phyloP scores from a whole-genome alignment of 495 filamentous ascomycete species.

The Trypethelium eluteriae region DNA sequence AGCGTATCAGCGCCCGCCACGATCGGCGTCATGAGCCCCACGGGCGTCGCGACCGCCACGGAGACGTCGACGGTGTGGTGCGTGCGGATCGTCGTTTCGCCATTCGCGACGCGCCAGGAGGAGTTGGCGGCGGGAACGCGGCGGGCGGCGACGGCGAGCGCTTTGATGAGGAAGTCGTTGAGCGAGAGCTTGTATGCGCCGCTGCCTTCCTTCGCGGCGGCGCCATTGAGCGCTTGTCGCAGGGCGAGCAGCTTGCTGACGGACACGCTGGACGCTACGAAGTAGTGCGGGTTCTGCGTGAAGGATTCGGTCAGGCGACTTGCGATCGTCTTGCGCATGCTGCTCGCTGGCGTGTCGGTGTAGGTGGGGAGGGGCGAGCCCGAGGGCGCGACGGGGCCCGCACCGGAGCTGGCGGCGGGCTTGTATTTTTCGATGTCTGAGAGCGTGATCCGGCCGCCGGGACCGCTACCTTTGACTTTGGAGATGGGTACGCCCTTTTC shows the following conservation, averaged over 20 bases:
- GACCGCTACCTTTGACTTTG: conserved; percentile 78
- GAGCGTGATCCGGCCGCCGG: conserved; percentile 81
- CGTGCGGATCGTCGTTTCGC: conserved; percentile 70
- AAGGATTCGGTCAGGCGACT: conserved; percentile 79
- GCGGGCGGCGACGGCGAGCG: conserved; percentile 74
- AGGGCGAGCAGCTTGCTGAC: conserved; percentile 93
- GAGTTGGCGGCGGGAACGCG: conserved; percentile 96
- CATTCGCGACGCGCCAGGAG: conserved; percentile 68
- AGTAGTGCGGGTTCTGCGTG: conserved; percentile 95
- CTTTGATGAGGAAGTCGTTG: conserved; percentile 99
- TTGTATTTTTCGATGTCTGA: conserved; percentile 84
- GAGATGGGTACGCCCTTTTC: conserved; percentile 78
- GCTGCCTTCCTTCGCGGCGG: conserved; percentile 49
- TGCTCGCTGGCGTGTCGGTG: conserved; percentile 74
- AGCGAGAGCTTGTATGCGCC: conserved; percentile 97
- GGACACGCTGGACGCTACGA: conserved; percentile 78
- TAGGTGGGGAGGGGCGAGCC: conserved; percentile 48
- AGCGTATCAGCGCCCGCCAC: conserved; percentile 77
- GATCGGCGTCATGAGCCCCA: conserved; percentile 94
- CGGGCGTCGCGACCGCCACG: conserved; percentile 89
- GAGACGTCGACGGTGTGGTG: conserved; percentile 85
- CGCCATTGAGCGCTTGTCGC: conserved; percentile 83
- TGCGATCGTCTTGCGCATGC: conserved; percentile 98
- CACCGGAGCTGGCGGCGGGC: conserved; percentile 39
- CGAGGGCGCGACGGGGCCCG: conserved; percentile 30